Conservation (phyloP, 2,329 filamentous ascomycete species). For the Diaporthe ampelina region DNA sequence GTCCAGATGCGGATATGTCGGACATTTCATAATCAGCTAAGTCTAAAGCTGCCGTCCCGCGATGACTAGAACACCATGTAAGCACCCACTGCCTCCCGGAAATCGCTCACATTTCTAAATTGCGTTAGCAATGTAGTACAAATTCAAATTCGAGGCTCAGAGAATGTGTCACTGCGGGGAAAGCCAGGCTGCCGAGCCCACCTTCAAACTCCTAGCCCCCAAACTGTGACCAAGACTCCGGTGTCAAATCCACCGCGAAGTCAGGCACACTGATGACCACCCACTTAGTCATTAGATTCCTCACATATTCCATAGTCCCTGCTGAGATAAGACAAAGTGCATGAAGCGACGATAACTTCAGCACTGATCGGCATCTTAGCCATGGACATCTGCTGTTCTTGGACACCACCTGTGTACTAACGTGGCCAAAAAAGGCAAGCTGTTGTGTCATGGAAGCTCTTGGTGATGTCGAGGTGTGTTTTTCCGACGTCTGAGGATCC, state of each 20-base stretch:
- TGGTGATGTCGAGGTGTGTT: not conserved
- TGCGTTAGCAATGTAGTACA: not conserved
- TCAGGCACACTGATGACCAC: not conserved
- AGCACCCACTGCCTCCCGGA: not conserved
- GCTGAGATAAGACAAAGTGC: not conserved
- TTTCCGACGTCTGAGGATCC: not conserved
- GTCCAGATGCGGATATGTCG: not conserved
- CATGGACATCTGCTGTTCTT: not conserved
- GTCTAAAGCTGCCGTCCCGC: not conserved
- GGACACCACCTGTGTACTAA: not conserved
- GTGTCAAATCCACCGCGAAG: not conserved
- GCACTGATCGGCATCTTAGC: not conserved
- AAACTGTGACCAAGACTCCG: not conserved
- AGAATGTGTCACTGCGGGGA: not conserved
- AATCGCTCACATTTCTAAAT: not conserved
- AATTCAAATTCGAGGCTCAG: not conserved
- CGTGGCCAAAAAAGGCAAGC: not conserved
- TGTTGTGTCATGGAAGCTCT: not conserved
- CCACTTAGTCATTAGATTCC: not conserved
- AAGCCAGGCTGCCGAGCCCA: too few relatives aligned
- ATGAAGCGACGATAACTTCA: not conserved
- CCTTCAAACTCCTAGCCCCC: not conserved
- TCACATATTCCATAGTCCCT: not conserved
- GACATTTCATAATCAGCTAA: not conserved
- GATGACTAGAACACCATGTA: slow-evolving; percentile 3